These are phyloP conservation scores for Pleurotus pulmonarius DNA, from an alignment of 768 basidiomycete genomes.

Conservation along the genomic window DNA sequence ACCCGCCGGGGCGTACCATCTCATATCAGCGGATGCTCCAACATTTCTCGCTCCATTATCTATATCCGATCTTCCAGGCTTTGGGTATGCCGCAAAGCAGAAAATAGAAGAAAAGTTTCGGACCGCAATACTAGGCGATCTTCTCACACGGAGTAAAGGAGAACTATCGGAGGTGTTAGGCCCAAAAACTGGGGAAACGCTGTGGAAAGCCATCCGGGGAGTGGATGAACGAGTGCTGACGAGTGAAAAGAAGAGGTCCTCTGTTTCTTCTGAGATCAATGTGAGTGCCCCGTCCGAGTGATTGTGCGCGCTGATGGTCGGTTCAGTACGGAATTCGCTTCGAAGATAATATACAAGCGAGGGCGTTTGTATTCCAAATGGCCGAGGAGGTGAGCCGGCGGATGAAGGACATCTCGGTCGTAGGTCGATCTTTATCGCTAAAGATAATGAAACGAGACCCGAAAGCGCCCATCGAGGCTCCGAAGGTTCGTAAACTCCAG, in stretches of 20 bases:
- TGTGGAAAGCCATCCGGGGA: slow-evolving; percentile 82
- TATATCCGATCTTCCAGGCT: slow-evolving; percentile 83
- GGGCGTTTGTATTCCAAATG: slow-evolving; percentile 73
- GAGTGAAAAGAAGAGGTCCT: slow-evolving; percentile 82
- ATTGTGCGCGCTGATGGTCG: slow-evolving; percentile 8
- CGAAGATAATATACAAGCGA: slow-evolving; percentile 75
- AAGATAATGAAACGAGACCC: slow-evolving; percentile 89
- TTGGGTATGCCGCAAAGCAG: slow-evolving; percentile 70
- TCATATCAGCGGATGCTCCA: slow-evolving; percentile 49
- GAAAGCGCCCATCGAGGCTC: slow-evolving; percentile 80
- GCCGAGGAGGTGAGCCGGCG: slow-evolving; percentile 73
- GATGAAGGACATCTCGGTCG: slow-evolving; percentile 62
- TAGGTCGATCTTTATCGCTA: slow-evolving; percentile 74
- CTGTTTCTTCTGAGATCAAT: slow-evolving; percentile 93
- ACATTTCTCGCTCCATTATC: slow-evolving; percentile 62
- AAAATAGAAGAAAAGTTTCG: slow-evolving; percentile 83
- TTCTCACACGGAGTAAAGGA: slow-evolving; percentile 59
- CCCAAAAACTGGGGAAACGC: slow-evolving; percentile 74
- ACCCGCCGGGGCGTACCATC: slow-evolving; percentile 82
- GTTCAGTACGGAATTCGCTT: slow-evolving; percentile 93
- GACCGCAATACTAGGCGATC: slow-evolving; percentile 63
- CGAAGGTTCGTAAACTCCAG: slow-evolving; percentile 58
- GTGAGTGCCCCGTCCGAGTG: slow-evolving; percentile 42
- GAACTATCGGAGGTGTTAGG: slow-evolving; percentile 73
- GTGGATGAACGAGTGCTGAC: slow-evolving; percentile 79